Conservation (phyloP, 257 asterid species). For the Solanum sejunctum region DNA sequence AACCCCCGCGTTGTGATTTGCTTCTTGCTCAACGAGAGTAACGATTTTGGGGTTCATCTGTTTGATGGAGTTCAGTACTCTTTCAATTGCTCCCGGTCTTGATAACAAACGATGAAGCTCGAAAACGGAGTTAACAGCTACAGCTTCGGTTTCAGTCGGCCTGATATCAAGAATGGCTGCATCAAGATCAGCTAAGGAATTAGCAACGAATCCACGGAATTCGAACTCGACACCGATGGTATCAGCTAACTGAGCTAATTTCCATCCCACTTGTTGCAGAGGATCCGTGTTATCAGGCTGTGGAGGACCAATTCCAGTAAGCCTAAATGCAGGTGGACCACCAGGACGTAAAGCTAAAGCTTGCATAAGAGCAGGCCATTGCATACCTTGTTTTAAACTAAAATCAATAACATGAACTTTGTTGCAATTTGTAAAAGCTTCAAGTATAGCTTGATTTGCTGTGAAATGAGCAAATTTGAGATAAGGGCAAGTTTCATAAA, state of each 20-base stretch:
- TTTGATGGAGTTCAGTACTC: slow-evolving; percentile 40
- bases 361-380: slow-evolving; percentile 80
- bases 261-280: slow-evolving; percentile 76
- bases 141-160: slow-evolving; percentile 35
- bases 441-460: slow-evolving; percentile 72
- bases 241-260: slow-evolving; percentile 60
- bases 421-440: slow-evolving; percentile 43
- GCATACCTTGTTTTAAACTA: slow-evolving; percentile 72
- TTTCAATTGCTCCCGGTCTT: slow-evolving; percentile 41
- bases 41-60: slow-evolving; percentile 52
- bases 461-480: slow-evolving; percentile 78
- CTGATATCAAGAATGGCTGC: slow-evolving; percentile 34
- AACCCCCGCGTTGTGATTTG: slow-evolving; percentile 49
- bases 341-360: slow-evolving; percentile 60
- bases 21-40: slow-evolving; percentile 76
- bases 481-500: slow-evolving; percentile 68
- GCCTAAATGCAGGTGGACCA: slow-evolving; percentile 59
- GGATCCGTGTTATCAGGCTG: slow-evolving; percentile 66
- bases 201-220: slow-evolving; percentile 60
- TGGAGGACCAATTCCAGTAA: slow-evolving; percentile 75
- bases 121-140: slow-evolving; percentile 75
- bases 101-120: slow-evolving; percentile 61
- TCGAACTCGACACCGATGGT: slow-evolving; percentile 60
- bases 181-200: slow-evolving; percentile 64
- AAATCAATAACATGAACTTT: slow-evolving; percentile 68